Conservation (phyloP, 1,284 basidiomycete species). For the Omphalotus olearius region DNA sequence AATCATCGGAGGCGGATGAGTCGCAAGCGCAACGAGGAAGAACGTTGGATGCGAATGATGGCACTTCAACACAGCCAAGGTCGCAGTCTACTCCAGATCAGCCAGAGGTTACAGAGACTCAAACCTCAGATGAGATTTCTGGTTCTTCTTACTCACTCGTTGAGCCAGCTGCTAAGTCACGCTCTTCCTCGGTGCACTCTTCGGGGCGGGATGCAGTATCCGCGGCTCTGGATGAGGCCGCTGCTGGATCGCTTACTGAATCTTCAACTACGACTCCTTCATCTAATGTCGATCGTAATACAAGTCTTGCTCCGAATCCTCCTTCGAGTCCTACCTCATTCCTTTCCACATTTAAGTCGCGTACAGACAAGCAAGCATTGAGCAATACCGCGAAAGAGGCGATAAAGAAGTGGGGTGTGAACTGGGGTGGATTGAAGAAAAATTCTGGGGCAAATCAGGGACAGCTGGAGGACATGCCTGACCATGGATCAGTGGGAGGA, state of each 20-base stretch:
- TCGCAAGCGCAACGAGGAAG: conserved; percentile 26
- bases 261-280: no score
- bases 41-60: conserved; percentile 27
- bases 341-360: conserved; percentile 72
- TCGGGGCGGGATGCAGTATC: conserved; percentile 6
- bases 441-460: conserved; percentile 27
- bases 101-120: conserved; percentile 18
- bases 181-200: conserved; percentile 1
- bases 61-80: conserved; percentile 24
- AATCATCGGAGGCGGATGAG: conserved; percentile 15
- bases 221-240: not conserved
- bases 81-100: conserved; percentile 32
- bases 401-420: conserved; percentile 85
- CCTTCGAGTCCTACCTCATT: conserved; percentile 47
- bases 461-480: conserved; percentile 37
- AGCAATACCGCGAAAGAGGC: conserved; percentile 79
- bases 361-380: conserved; percentile 80
- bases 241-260: no score
- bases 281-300: no score
- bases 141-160: not conserved
- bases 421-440: conserved; percentile 64
- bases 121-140: conserved; percentile 15
- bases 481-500: conserved; percentile 35
- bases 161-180: not conserved
- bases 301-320: conserved; percentile 2